Evolutionary conservation across 2,329 filamentous ascomycete genomes (phyloP), one percentile per base, ranked within the genome.

Genomic region (Colletotrichum graminicola): DNA sequence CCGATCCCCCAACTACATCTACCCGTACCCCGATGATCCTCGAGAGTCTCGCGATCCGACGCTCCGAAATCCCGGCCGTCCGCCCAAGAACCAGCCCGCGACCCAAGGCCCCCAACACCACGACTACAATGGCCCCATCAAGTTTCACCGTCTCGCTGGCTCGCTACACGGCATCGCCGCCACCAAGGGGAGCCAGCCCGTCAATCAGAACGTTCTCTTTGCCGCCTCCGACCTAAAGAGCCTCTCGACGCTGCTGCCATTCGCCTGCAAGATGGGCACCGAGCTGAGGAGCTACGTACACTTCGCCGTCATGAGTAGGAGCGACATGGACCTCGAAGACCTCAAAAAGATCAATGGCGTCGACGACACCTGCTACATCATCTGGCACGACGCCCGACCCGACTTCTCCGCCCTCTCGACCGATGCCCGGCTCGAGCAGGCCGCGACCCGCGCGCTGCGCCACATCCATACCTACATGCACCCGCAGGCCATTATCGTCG

Each of bases 241-340:
- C 77, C 89, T 91, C 21, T 88, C 93, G 0, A 87, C 88, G 41
- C 79, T 98, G 64, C 83, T 97, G 41, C 94, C 94, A 0, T 85
- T 97, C 78, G 94, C 95, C 7, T 98, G 96, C 80, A 89, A 93
- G 76, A 98, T 98, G 95, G 91, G 91, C 8, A 80, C 80, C 29
- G 87, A 90, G 80, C 86, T 88, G 67, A 85, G 88, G 70, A 97
- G 90, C 77, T 87, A 90, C 73, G 94, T 98, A 11, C 95, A 98
- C 79, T 92, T 97, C 78, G 92, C 89, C 0, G 82, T 98, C 5
- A 87, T 97, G 82, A 92, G 94, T 61, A 87, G 92, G 71, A 92
- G 91, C 71, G 88, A 91, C 16, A 87, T 97, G 62, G 83, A 88
- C 0, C 80, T 97, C 62, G 86, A 90, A 18, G 89, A 93, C 43